Evolutionary conservation across 768 basidiomycete genomes (phyloP).

Genomic region (Amanita muscaria): DNA sequence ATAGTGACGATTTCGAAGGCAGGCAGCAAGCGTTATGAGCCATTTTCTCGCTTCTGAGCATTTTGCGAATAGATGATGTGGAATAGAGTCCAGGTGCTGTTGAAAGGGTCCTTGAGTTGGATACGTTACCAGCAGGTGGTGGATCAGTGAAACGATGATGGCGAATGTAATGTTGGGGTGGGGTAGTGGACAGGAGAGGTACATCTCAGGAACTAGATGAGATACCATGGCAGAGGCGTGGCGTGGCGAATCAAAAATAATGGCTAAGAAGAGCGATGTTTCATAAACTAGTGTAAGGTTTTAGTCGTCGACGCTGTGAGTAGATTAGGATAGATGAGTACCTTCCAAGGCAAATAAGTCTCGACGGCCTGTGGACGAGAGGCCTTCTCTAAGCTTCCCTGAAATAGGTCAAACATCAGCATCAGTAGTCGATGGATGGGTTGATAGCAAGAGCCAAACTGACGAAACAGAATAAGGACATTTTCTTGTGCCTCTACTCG

Average conservation of each 20-base stretch:
- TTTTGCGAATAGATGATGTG: conserved; percentile 29
- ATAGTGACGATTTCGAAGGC: conserved; percentile 49
- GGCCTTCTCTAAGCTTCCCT: conserved; percentile 76
- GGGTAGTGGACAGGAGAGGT: conserved; percentile 21
- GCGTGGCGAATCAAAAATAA: conserved; percentile 49
- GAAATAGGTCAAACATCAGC: background rate
- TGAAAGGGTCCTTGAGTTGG: conserved; percentile 57
- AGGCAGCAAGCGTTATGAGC: conserved; percentile 42
- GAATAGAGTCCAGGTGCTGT: conserved; percentile 34
- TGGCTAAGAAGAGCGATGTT: conserved; percentile 58
- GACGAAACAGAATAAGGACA: conserved; percentile 65
- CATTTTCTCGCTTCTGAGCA: conserved; percentile 33
- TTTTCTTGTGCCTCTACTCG: conserved; percentile 55
- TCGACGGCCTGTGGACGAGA: conserved; percentile 47
- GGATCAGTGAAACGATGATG: conserved; percentile 44
- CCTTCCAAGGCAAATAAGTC: conserved; percentile 66
- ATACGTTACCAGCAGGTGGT: conserved; percentile 47
- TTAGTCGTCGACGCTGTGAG: conserved; percentile 1
- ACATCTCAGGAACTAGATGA: conserved; percentile 45
- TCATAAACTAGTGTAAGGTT: conserved; percentile 51
- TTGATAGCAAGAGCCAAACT: conserved; percentile 19
- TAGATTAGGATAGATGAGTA: conserved; percentile 15
- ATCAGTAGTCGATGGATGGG: too few relatives aligned
- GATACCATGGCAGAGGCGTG: conserved; percentile 58
- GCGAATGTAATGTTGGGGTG: conserved; percentile 20